Percentiles rank a stretch among this genome's conserved stretches.
Conservation (phyloP, 305 asterid species). For the Nicotiana rustica region DNA sequence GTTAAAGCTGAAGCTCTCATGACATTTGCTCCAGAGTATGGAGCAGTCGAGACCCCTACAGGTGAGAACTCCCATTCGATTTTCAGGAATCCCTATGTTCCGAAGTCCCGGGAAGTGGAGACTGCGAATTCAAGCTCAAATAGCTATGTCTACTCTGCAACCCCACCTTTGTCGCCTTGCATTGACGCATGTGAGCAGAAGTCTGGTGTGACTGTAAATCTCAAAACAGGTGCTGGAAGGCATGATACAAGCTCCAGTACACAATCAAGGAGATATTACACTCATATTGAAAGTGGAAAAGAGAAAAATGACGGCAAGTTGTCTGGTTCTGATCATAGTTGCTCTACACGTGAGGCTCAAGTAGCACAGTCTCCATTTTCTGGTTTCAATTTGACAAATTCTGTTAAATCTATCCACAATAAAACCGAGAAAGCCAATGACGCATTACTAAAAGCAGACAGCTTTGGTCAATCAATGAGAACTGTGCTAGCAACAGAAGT, state of each 20-base stretch:
- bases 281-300: conserved; percentile 73
- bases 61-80: conserved; percentile 70
- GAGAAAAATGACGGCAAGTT: conserved; percentile 54
- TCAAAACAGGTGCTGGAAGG: conserved; percentile 59
- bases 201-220: conserved; percentile 58
- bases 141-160: conserved; percentile 91
- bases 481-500: conserved; percentile 86
- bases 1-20: conserved; percentile 94
- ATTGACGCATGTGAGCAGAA: conserved; percentile 76
- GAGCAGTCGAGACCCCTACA: conserved; percentile 86
- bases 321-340: conserved; percentile 46
- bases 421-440: conserved; percentile 58
- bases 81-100: conserved; percentile 89
- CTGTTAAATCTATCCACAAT: conserved; percentile 51
- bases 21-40: conserved; percentile 98
- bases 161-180: conserved; percentile 85
- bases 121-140: conserved; percentile 82
- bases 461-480: conserved; percentile 62
- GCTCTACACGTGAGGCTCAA: conserved; percentile 57
- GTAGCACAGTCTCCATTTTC: conserved; percentile 58
- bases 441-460: conserved; percentile 62
- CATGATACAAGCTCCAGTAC: conserved; percentile 51
- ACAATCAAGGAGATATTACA: conserved; percentile 70
- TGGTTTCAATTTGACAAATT: conserved; percentile 56
- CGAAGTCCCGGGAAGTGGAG: conserved; percentile 85